Evolutionary conservation across 768 basidiomycete genomes (phyloP), one percentile per base, ranked within the genome.

Genomic region (Hydnomerulius pinastri): DNA sequence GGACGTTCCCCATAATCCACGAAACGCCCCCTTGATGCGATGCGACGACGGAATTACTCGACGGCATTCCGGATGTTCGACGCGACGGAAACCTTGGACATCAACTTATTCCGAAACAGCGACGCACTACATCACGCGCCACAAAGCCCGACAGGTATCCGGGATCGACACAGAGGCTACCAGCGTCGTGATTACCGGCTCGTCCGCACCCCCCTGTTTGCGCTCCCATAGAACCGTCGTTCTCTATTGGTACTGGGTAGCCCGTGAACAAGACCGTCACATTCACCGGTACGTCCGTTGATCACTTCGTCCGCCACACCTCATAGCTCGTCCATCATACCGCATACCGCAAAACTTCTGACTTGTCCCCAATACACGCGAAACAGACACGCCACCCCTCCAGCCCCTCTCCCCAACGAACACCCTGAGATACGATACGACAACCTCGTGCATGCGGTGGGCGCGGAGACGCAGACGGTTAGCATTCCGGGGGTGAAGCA

Each of bases 121-220:
- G 55, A 99, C 92, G 0, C 86, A 96, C 24, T 98, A 93, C 65
- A 77, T 97, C 58, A 92, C 94, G 1, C 85, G 96, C 32, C 94
- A 97, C 77, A 97, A 97, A 73, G 71, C 78, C 53, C 86, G 96
- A 48, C 74, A 82, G 56, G 93, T 98, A 12, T 71, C 84, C 27
- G 93, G 98, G 36, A 91, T 95, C 63, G 97, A 99, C 70, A 97
- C 94, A 21, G 90, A 95, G 65, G 96, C 94, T 4, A 84, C 86
- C 36, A 83, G 83, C 48, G 86, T 98, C 68, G 89, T 90, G 60
- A 33, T 71, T 64, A 21, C n/a, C n/a, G n/a, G n/a, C n/a, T n/a
- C n/a, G n/a, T n/a, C n/a, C n/a, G n/a, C n/a, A n/a, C n/a, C n/a
- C n/a, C 17, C 5, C 9, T 35, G 49, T 28, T 44, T 27, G 33